Evolutionary conservation across 495 filamentous ascomycete species (phyloP).

Genomic region (Penicillium turbatum): DNA sequence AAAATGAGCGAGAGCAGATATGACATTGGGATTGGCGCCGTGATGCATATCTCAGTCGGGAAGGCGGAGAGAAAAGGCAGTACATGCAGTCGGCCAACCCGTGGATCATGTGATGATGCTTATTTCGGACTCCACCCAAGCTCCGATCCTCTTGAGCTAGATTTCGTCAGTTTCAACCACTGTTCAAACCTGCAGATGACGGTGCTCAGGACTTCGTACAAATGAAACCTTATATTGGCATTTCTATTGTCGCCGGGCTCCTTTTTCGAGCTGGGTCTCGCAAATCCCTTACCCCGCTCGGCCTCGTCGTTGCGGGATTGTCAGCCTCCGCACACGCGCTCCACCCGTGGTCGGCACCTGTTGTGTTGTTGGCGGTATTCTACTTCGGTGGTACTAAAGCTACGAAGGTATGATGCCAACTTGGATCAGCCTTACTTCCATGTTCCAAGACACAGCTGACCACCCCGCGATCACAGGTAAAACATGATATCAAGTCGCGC

Average conservation of each 20-base stretch:
- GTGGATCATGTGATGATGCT: constrained; percentile 10
- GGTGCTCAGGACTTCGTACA: not conserved
- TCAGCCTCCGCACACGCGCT: constrained; percentile 78
- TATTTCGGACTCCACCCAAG: constrained; percentile 16
- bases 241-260: constrained; percentile 59
- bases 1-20: no score
- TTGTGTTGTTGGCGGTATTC: constrained; percentile 76
- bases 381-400: constrained; percentile 79
- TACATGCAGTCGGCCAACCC: no score
- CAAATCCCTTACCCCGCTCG: constrained; percentile 71
- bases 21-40: no score
- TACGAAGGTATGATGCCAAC: constrained; percentile 59
- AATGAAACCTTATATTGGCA: constrained; percentile 70
- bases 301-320: constrained; percentile 60
- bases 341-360: constrained; percentile 89
- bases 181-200: not conserved
- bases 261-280: constrained; percentile 66
- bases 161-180: not conserved
- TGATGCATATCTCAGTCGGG: no score
- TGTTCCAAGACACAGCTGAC: not conserved
- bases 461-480: constrained; percentile 50
- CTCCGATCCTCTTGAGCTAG: constrained; percentile 5
- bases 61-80: no score
- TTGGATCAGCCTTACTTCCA: not conserved
- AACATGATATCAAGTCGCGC: constrained; percentile 77